phyloP scores from a whole-genome alignment of 2,329 filamentous ascomycete genomes.

The Penicillium freii region DNA sequence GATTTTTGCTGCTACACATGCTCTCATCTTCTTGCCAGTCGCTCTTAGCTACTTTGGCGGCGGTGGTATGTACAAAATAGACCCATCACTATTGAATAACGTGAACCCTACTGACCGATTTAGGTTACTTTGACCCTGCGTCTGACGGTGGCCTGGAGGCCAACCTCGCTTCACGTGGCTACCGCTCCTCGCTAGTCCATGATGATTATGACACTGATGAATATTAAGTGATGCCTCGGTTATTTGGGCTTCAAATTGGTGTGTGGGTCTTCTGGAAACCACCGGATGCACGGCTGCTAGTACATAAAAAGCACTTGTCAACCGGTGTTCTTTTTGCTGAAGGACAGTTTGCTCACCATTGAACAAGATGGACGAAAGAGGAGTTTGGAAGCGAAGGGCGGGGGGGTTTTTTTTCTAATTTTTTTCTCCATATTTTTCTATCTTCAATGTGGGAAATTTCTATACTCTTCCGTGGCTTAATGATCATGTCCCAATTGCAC shows the following conservation, averaged over 20 bases:
- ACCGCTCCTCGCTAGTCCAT: slow-evolving; percentile 73
- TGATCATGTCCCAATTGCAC: not conserved
- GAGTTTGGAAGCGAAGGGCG: not conserved
- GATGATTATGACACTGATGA: slow-evolving; percentile 75
- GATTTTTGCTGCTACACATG: slow-evolving; percentile 81
- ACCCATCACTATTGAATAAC: not conserved
- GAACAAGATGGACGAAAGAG: not conserved
- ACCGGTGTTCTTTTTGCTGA: not conserved
- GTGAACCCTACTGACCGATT: slow-evolving; percentile 14
- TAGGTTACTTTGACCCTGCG: slow-evolving; percentile 81
- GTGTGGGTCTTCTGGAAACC: slow-evolving; percentile 6
- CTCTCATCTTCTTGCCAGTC: slow-evolving; percentile 87
- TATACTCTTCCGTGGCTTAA: not conserved
- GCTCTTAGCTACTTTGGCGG: slow-evolving; percentile 83
- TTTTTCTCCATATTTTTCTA: not conserved
- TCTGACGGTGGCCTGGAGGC: slow-evolving; percentile 85
- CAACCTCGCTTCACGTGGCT: slow-evolving; percentile 76
- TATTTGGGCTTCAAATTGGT: slow-evolving; percentile 2
- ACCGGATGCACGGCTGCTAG: not conserved
- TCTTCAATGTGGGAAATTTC: not conserved
- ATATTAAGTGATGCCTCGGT: slow-evolving; percentile 31
- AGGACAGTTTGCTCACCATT: not conserved
- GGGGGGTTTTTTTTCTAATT: not conserved
- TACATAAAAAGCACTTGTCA: not conserved
- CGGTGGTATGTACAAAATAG: slow-evolving; percentile 53